These are phyloP conservation scores for Sclerotiophoma versabilis DNA, from an alignment of 2,329 filamentous ascomycete species.

Conservation along the genomic window DNA sequence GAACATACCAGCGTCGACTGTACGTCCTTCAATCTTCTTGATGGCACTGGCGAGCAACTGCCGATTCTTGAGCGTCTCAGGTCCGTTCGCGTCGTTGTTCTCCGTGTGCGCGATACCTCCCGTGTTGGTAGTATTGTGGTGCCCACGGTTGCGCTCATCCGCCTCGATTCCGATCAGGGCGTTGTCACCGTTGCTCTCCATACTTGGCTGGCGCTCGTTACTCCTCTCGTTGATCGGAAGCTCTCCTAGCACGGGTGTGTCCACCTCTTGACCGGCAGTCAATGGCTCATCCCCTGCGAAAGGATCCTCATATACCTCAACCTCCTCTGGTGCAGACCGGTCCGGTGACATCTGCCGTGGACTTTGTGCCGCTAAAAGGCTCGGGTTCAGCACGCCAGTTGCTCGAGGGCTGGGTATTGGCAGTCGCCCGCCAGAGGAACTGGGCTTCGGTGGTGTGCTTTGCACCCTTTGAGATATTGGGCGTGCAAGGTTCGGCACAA, in stretches of 20 bases:
- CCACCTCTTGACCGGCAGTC: conserved; percentile 37
- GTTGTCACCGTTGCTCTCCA: conserved; percentile 34
- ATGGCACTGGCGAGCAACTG: conserved; percentile 78
- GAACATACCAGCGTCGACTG: conserved; percentile 82
- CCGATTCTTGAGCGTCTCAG: conserved; percentile 54
- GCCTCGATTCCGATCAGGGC: conserved; percentile 36
- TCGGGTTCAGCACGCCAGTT: conserved; percentile 38
- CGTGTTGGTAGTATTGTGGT: conserved; percentile 49
- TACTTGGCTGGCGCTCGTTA: conserved; percentile 43
- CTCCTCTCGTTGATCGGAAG: conserved; percentile 59
- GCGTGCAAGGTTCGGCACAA: conserved; percentile 52
- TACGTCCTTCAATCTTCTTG: conserved; percentile 71
- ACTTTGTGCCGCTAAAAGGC: conserved; percentile 34
- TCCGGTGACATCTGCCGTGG: conserved; percentile 44
- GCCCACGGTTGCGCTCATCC: conserved; percentile 38
- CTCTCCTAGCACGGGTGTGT: conserved; percentile 58
- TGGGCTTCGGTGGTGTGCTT: conserved; percentile 43
- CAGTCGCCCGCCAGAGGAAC: conserved; percentile 32
- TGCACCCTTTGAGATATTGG: conserved; percentile 39
- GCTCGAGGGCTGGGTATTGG: conserved; percentile 38
- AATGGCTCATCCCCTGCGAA: conserved; percentile 50
- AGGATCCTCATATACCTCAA: conserved; percentile 63
- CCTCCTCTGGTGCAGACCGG: conserved; percentile 49
- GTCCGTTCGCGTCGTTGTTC: conserved; percentile 39
- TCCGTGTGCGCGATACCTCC: conserved; percentile 46